phyloP scores from a whole-genome alignment of 495 filamentous ascomycete species.

The Aspergillus kassunensis region DNA sequence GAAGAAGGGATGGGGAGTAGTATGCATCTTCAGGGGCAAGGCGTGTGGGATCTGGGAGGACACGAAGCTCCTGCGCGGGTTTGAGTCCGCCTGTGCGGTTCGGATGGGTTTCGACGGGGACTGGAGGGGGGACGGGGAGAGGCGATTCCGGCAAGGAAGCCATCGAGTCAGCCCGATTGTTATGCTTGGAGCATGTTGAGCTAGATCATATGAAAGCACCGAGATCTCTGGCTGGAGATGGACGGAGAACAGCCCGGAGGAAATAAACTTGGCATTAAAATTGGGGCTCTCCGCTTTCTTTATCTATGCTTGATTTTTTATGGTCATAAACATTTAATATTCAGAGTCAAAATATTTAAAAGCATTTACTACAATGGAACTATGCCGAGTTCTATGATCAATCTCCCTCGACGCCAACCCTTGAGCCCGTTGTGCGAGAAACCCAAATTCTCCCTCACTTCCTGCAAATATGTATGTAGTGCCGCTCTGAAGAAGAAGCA shows the following conservation, averaged over 20 bases:
- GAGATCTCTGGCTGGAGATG: background rate
- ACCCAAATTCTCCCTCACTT: no score
- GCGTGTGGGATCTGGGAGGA: conserved; percentile 51
- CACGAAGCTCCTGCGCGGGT: conserved; percentile 44
- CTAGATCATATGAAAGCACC: background rate
- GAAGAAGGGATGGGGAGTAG: conserved; percentile 54
- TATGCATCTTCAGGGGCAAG: conserved; percentile 85
- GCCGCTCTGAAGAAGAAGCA: no score
- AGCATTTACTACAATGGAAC: no score
- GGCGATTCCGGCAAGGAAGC: conserved; percentile 34
- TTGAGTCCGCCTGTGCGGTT: conserved; percentile 33
- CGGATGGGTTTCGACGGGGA: conserved; percentile 44
- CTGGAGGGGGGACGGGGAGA: conserved; percentile 36
- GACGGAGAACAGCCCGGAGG: background rate
- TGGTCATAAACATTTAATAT: no score
- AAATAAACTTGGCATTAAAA: background rate
- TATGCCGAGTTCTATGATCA: no score
- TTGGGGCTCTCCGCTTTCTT: background rate
- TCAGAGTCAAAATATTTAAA: no score
- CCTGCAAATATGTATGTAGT: no score
- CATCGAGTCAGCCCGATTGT: conserved; percentile 35
- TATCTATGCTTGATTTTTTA: no score
- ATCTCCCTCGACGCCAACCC: no score
- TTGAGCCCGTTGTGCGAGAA: no score
- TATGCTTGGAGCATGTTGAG: conserved; percentile 31